Base-by-base conservation (phyloP, 805 yeast genomes). In the Starmera amethionina region DNA sequence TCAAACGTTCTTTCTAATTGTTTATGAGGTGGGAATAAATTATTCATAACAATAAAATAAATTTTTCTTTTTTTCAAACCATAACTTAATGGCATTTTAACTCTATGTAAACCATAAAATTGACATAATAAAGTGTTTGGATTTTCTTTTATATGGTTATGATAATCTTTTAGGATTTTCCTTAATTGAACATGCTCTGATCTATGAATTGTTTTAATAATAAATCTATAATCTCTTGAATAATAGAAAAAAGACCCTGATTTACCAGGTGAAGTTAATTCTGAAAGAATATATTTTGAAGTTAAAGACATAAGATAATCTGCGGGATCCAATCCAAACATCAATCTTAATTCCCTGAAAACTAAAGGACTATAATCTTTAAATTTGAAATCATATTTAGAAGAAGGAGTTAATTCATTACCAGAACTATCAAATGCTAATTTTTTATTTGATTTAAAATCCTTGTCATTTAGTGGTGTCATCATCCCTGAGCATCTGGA, bases 291-390 rank as follows among this genome's bases (percentile, higher is more conserved):
- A 55, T 90, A 90, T 59, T 88, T 88, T 16, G 96, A 90, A 0
- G 97, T 90, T 48, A 93, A 70, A 1, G 96, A 86, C 50, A 90
- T 79, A 41, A 93, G 68, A 59, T 94, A 93, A 59, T 94, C 98
- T 1, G 96, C 97, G 3, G 96, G 96, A 54, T 93, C 97, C 27
- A 93, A 70, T 12, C 89, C 88, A 64, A 94, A 93, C 34, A 77
- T 55, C 6, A 75, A 65, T 40, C 98, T 68, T 41, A 93, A 64
- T 49, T 86, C 95, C 34, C 97, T 68, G 59, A 93, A 93, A 4
- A 93, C 97, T 59, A 82, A 86, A 0, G 99, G 99, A 16, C 88
- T 74, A 62, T 93, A 93, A 59, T 93, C 99, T 63, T 93, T 93
- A 62, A 93, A 93, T 60, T 90, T 90, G 69, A 93, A 93, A 49